A percentile compares a stretch with the other conserved stretches of the same genome.
These are phyloP conservation scores for Astrothelium macrocarpum DNA, from an alignment of 495 filamentous ascomycete genomes.

Conservation along the genomic window DNA sequence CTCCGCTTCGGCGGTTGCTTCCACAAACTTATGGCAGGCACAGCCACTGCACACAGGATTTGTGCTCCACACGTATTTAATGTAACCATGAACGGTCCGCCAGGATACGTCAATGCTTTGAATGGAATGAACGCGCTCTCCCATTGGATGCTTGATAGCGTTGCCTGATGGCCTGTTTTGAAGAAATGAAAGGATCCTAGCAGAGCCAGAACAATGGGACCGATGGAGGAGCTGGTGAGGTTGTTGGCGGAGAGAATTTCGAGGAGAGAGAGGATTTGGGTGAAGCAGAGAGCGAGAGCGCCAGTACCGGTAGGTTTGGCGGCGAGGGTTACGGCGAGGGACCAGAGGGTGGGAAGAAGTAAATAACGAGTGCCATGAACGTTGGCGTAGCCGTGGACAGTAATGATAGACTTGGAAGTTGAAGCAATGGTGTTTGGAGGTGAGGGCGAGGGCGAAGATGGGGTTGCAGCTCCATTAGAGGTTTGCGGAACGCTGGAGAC, in stretches of 20 bases:
- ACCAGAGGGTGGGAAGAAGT: conserved; percentile 67
- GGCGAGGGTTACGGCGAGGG: conserved; percentile 64
- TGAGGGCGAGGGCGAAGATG: conserved; percentile 13
- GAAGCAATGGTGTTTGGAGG: conserved; percentile 28
- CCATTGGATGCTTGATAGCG: conserved; percentile 85
- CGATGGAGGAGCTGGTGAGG: conserved; percentile 61
- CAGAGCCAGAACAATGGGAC: conserved; percentile 72
- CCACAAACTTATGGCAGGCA: conserved; percentile 81
- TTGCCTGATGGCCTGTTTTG: conserved; percentile 95
- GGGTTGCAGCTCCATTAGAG: conserved; percentile 16
- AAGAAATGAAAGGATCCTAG: conserved; percentile 91
- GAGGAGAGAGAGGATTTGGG: conserved; percentile 76
- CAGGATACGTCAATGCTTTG: conserved; percentile 74
- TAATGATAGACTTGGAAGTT: conserved; percentile 44
- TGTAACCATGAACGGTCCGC: conserved; percentile 68
- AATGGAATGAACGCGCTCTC: conserved; percentile 92
- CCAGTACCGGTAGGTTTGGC: conserved; percentile 93
- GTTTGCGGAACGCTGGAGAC: conserved; percentile 30
- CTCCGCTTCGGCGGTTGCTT: conserved; percentile 47
- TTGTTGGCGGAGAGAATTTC: conserved; percentile 79
- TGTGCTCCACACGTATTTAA: conserved; percentile 86
- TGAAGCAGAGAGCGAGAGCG: conserved; percentile 64
- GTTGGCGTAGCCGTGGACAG: conserved; percentile 85
- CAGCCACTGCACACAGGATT: conserved; percentile 65
- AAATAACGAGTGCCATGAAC: conserved; percentile 85